These are phyloP conservation scores for Sophora flavescens DNA, from an alignment of 306 rosid genomes.

Conservation along the genomic window DNA sequence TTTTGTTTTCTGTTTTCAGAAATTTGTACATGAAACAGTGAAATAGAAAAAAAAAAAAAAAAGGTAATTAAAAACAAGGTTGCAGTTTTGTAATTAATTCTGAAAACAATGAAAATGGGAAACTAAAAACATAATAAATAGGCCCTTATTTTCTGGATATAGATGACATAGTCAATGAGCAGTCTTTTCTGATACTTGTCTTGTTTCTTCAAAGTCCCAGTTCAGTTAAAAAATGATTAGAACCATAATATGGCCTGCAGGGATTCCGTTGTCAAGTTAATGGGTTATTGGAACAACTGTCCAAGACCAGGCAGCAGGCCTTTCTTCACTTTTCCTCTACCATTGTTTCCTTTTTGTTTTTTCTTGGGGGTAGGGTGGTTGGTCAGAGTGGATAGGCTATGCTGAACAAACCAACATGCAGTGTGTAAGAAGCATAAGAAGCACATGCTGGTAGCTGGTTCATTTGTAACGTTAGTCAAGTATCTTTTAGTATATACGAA, in stretches of 20 bases:
- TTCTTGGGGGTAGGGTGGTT: neutral
- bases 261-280: constrained; percentile 24
- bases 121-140: too few species aligned
- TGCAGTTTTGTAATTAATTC: too few species aligned
- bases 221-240: constrained; percentile 30
- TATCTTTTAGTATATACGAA: constrained; percentile 31
- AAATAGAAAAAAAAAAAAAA: too few species aligned
- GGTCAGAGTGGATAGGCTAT: neutral
- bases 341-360: neutral
- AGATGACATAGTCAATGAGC: neutral
- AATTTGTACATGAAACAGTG: too few species aligned
- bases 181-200: constrained; percentile 25
- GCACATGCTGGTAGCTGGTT: neutral
- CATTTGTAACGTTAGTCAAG: constrained; percentile 43
- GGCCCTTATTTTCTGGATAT: constrained; percentile 15
- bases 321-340: neutral
- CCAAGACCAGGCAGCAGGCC: constrained; percentile 30
- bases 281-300: constrained; percentile 13
- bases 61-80: too few species aligned
- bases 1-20: too few species aligned
- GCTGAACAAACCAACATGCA: neutral
- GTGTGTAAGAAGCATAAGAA: neutral
- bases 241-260: constrained; percentile 42
- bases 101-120: too few species aligned
- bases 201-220: constrained; percentile 20